Conservation (phyloP, 139 green algal genomes). For the Chlorella sp. region DNA sequence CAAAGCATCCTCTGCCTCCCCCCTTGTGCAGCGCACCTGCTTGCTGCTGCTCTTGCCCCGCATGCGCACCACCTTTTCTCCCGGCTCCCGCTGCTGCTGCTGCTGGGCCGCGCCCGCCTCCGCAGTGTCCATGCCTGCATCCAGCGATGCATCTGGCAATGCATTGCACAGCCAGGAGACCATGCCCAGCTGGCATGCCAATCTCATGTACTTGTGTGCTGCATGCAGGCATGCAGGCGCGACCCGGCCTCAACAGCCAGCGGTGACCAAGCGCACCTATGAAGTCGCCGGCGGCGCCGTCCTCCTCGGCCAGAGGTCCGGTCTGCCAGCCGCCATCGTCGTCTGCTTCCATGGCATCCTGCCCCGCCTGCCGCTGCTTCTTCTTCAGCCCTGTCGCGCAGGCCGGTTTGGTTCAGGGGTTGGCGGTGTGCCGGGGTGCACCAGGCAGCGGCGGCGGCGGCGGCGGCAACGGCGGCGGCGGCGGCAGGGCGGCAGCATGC, state of each 20-base stretch:
- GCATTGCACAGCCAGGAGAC: too few relatives aligned
- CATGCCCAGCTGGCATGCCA: too few relatives aligned
- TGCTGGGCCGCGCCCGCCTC: not conserved
- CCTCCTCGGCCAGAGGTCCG: not conserved
- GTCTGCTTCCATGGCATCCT: slow-evolving; percentile 18
- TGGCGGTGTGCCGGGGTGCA: not conserved
- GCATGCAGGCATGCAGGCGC: too few relatives aligned
- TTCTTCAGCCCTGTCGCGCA: not conserved
- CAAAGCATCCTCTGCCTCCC: too few relatives aligned
- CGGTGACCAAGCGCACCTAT: not conserved
- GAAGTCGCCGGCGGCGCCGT: not conserved
- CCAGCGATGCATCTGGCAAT: not conserved
- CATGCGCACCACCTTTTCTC: not conserved
- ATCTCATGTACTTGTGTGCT: too few relatives aligned
- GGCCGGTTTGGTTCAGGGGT: too few relatives aligned
- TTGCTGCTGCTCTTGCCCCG: slow-evolving; percentile 20
- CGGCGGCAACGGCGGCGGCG: not conserved
- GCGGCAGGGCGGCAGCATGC: not conserved
- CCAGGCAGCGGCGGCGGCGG: not conserved
- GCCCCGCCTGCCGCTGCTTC: not conserved
- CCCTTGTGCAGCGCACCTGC: not conserved
- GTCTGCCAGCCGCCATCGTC: slow-evolving; percentile 12
- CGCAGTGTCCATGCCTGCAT: slow-evolving; percentile 28
- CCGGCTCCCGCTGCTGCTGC: not conserved
- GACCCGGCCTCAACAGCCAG: too few relatives aligned